These are phyloP conservation scores for Melanomma pulvis-pyrius DNA, from an alignment of 495 filamentous ascomycete genomes.

Conservation along the genomic window DNA sequence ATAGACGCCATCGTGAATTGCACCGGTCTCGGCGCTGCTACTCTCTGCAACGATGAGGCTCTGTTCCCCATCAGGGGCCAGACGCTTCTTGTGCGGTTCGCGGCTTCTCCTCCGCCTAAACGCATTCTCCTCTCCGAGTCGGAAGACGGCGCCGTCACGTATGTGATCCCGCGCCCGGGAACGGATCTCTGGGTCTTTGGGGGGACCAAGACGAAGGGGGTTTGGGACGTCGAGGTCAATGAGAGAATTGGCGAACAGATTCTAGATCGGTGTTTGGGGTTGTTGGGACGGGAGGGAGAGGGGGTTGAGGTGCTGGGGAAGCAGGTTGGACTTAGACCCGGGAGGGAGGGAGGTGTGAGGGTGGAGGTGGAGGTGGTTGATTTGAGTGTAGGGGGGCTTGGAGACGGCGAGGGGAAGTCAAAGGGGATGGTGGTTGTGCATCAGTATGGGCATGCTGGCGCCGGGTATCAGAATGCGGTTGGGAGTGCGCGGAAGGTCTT, in stretches of 20 bases:
- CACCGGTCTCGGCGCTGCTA: conserved; percentile 72
- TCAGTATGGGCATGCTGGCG: conserved; percentile 95
- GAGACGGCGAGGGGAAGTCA: conserved; percentile 57
- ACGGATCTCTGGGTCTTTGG: conserved; percentile 5
- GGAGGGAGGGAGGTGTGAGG: conserved; percentile 73
- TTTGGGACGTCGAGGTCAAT: conserved; percentile 5
- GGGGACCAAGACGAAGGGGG: not conserved
- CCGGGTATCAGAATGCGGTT: conserved; percentile 84
- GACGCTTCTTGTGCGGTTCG: conserved; percentile 83
- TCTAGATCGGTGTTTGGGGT: conserved; percentile 44
- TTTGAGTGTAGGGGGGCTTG: conserved; percentile 30
- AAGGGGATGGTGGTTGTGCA: conserved; percentile 68
- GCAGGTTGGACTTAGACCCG: conserved; percentile 81
- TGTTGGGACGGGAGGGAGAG: conserved; percentile 69
- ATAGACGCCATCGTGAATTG: conserved; percentile 84
- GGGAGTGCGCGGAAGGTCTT: conserved; percentile 74
- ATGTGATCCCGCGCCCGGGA: conserved; percentile 13
- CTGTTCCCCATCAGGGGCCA: conserved; percentile 83
- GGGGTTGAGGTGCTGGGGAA: conserved; percentile 79
- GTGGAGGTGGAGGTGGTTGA: conserved; percentile 78
- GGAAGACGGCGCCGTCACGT: conserved; percentile 1
- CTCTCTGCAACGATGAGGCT: conserved; percentile 73
- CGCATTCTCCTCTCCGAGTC: not conserved
- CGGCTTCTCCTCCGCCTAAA: conserved; percentile 46
- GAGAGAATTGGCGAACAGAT: not conserved